These are phyloP conservation scores for Suhomyces bolitotheri DNA, from an alignment of 1,139 yeast species.

Conservation along the genomic window DNA sequence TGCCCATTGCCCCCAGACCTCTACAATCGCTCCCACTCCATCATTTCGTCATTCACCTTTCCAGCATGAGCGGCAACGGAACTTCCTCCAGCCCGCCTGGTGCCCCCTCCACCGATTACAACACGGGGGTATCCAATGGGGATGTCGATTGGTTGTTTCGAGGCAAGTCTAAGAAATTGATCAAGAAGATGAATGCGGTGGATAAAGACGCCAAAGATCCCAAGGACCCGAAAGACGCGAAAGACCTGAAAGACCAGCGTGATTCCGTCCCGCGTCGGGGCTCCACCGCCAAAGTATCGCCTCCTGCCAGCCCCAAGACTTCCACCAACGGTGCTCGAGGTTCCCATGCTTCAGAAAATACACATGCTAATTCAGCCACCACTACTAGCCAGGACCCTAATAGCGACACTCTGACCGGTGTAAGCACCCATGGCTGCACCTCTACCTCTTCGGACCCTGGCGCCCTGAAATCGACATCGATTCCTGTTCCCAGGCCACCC, in stretches of 20 bases:
- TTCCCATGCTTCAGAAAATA: no score
- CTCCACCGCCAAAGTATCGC: background rate
- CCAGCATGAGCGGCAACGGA: constrained; percentile 4
- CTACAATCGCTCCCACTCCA: background rate
- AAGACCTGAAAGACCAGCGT: background rate
- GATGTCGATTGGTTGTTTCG: constrained; percentile 78
- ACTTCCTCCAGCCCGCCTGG: constrained; percentile 6
- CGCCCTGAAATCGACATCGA: constrained; percentile 10
- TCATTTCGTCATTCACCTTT: background rate
- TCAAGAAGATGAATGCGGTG: constrained; percentile 37
- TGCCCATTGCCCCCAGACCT: background rate
- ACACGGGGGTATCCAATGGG: constrained; percentile 63
- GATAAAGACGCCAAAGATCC: background rate
- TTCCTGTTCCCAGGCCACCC: constrained; percentile 2
- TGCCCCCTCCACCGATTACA: constrained; percentile 19
- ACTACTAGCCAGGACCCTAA: no score
- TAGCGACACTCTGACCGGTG: no score
- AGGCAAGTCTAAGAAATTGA: constrained; percentile 59
- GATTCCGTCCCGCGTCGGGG: background rate
- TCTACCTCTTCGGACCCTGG: background rate
- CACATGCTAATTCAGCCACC: no score
- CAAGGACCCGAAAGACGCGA: background rate
- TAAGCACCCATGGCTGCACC: no score
- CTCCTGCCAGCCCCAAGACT: background rate
- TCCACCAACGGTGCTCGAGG: background rate